Conservation (phyloP, 2,329 filamentous ascomycete genomes). For the Didymella glomerata region DNA sequence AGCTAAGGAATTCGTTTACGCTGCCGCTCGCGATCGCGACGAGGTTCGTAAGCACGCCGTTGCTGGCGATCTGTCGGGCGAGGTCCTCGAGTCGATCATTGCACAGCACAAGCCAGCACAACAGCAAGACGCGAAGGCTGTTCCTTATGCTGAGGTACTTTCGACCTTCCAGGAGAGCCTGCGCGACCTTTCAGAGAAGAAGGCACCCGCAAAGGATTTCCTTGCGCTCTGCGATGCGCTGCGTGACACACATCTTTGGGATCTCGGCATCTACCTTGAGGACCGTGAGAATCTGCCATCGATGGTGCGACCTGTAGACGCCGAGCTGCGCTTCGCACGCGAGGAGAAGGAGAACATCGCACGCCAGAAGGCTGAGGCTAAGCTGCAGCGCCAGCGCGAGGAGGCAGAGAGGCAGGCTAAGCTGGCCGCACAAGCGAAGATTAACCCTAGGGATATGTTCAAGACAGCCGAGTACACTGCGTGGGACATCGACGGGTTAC, state of each 20-base stretch:
- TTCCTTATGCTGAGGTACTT: constrained; percentile 60
- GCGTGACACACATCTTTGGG: constrained; percentile 81
- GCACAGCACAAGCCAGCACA: constrained; percentile 41
- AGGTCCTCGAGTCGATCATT: constrained; percentile 51
- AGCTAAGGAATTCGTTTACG: constrained; percentile 68
- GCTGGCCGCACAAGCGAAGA: constrained; percentile 64
- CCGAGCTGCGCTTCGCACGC: constrained; percentile 62
- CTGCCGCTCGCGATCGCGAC: constrained; percentile 66
- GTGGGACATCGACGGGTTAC: constrained; percentile 85
- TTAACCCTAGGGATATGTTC: constrained; percentile 68
- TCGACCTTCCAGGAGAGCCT: constrained; percentile 68
- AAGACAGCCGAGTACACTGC: constrained; percentile 69
- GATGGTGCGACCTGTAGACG: constrained; percentile 73
- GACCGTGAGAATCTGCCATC: constrained; percentile 78
- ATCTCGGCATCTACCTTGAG: constrained; percentile 86
- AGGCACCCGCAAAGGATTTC: constrained; percentile 72
- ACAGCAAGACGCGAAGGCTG: constrained; percentile 41
- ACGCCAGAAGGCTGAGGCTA: constrained; percentile 54
- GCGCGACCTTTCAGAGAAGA: constrained; percentile 59
- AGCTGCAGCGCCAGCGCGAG: constrained; percentile 66
- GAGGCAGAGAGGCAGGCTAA: constrained; percentile 63
- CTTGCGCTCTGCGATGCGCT: constrained; percentile 75
- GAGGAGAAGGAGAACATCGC: constrained; percentile 62
- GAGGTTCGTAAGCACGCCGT: constrained; percentile 65
- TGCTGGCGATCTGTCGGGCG: constrained; percentile 49